phyloP scores from a whole-genome alignment of 768 basidiomycete species.

The Cyathus striatus region DNA sequence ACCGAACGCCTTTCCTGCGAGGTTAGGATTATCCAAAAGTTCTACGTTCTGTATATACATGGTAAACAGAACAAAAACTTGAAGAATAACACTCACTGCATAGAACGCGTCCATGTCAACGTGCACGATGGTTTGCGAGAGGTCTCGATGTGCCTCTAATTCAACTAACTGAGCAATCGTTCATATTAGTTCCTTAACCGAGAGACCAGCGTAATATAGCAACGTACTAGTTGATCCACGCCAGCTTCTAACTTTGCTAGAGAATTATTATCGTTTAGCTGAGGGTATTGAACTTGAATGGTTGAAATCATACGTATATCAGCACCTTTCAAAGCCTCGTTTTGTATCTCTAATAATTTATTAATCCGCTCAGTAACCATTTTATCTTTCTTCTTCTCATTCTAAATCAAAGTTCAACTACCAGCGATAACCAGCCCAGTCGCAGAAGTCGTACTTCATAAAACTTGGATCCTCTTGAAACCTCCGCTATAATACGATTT shows the following conservation, averaged over 20 bases:
- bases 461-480: slow-evolving; percentile 90
- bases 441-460: slow-evolving; percentile 71
- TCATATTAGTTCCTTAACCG: too few relatives aligned
- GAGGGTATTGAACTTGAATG: neutral
- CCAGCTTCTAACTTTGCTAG: slow-evolving; percentile 55
- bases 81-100: slow-evolving; percentile 33
- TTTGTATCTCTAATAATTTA: slow-evolving; percentile 59
- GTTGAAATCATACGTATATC: slow-evolving; percentile 45
- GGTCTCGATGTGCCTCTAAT: slow-evolving; percentile 71
- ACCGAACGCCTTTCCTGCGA: slow-evolving; percentile 70
- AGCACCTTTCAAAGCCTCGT: slow-evolving; percentile 49
- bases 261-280: slow-evolving; percentile 5
- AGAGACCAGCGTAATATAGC: too few relatives aligned
- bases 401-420: slow-evolving; percentile 34
- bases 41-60: slow-evolving; percentile 54
- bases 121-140: slow-evolving; percentile 84
- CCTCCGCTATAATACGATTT: slow-evolving; percentile 85
- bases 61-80: neutral
- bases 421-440: slow-evolving; percentile 1
- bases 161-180: slow-evolving; percentile 46
- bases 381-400: slow-evolving; percentile 87
- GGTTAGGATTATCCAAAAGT: slow-evolving; percentile 55
- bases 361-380: slow-evolving; percentile 76
- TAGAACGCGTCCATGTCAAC: slow-evolving; percentile 97
- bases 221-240: slow-evolving; percentile 62